Conservation (phyloP, 1,284 basidiomycete genomes). For the Cutaneotrichosporon cavernicola region DNA sequence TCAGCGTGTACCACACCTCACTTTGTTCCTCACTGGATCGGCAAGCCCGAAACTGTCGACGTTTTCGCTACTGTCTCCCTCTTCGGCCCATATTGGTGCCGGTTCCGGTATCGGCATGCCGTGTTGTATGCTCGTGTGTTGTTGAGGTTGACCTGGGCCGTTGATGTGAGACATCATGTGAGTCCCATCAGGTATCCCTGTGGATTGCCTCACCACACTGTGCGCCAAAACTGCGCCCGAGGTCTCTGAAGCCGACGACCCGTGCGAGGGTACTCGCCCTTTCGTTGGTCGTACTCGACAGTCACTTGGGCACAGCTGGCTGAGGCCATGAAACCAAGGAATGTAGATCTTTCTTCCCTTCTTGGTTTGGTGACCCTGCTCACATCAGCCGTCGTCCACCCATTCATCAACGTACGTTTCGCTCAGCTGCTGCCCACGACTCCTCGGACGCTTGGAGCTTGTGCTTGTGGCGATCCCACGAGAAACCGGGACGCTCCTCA, state of each 20-base stretch:
- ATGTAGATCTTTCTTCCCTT: conserved; percentile 44
- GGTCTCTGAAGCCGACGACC: conserved; percentile 25
- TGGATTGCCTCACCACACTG: conserved; percentile 4
- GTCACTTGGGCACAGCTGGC: conserved; percentile 34
- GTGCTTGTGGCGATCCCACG: conserved; percentile 33
- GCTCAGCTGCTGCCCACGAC: conserved; percentile 39
- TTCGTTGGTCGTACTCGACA: conserved; percentile 10
- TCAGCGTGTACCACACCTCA: not conserved
- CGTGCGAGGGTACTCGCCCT: conserved; percentile 20
- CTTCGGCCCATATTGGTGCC: conserved; percentile 14
- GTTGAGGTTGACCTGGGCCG: conserved; percentile 13
- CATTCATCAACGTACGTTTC: conserved; percentile 17
- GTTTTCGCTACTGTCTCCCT: conserved; percentile 21
- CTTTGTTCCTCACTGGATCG: conserved; percentile 28
- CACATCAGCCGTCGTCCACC: conserved; percentile 8
- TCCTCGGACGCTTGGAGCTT: conserved; percentile 33
- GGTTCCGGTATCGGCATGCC: conserved; percentile 16
- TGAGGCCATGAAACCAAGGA: conserved; percentile 39
- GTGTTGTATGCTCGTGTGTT: conserved; percentile 18
- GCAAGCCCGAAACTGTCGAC: conserved; percentile 35
- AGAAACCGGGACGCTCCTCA: conserved; percentile 34
- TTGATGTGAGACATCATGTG: conserved; percentile 6
- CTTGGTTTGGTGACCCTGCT: conserved; percentile 29
- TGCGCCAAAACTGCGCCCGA: conserved; percentile 16
- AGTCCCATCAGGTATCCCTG: not conserved